phyloP scores from a whole-genome alignment of 441 rosid genomes.

The Pelargonium citronellum region DNA sequence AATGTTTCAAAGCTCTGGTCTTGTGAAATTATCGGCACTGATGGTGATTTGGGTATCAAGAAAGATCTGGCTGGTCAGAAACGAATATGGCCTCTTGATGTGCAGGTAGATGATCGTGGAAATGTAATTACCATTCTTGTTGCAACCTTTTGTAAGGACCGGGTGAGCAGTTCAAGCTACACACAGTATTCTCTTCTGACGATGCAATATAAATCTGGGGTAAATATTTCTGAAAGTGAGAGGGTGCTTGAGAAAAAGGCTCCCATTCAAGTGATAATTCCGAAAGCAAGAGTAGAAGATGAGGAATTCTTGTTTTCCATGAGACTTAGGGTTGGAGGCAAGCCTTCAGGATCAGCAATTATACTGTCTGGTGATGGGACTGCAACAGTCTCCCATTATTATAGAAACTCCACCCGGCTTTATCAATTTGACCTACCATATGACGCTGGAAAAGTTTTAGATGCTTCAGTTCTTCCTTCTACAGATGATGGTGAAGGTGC shows the following conservation, averaged over 20 bases:
- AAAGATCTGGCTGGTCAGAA: slow-evolving; percentile 94
- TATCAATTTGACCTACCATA: slow-evolving; percentile 90
- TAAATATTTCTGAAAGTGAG: slow-evolving; percentile 37
- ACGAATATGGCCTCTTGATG: slow-evolving; percentile 85
- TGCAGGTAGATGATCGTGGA: slow-evolving; percentile 71
- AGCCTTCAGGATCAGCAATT: slow-evolving; percentile 73
- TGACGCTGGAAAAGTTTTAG: slow-evolving; percentile 93
- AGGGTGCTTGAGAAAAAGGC: slow-evolving; percentile 75
- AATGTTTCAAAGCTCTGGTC: slow-evolving; percentile 65
- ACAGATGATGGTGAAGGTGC: slow-evolving; percentile 73
- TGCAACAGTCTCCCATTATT: slow-evolving; percentile 75
- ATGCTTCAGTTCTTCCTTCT: slow-evolving; percentile 80
- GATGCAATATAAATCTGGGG: slow-evolving; percentile 66
- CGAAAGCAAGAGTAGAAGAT: slow-evolving; percentile 92
- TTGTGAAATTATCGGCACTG: slow-evolving; percentile 72
- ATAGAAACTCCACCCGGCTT: slow-evolving; percentile 60
- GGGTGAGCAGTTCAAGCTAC: slow-evolving; percentile 79
- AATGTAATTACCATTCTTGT: slow-evolving; percentile 75
- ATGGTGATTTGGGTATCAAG: slow-evolving; percentile 78
- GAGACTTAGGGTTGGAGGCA: slow-evolving; percentile 81
- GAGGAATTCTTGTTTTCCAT: slow-evolving; percentile 80
- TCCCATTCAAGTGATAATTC: slow-evolving; percentile 88
- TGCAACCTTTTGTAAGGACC: slow-evolving; percentile 86
- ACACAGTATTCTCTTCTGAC: slow-evolving; percentile 83
- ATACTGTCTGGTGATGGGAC: slow-evolving; percentile 94